These are phyloP conservation scores for Boletus rubropictus DNA, from an alignment of 768 basidiomycete species.

Conservation along the genomic window DNA sequence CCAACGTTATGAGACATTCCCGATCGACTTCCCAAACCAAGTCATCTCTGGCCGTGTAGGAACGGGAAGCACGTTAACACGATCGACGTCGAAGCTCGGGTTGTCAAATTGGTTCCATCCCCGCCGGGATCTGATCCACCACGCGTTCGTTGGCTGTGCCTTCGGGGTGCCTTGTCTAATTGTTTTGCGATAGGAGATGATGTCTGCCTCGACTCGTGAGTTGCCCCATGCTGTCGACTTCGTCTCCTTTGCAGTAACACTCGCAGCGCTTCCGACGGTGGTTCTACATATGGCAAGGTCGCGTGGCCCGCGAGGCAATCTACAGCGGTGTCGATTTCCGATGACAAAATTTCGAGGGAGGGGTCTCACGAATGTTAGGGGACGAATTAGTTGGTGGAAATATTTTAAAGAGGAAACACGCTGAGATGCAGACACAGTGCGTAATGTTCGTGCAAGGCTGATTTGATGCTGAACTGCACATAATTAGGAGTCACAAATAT, in stretches of 20 bases:
- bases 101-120: slow-evolving; percentile 13
- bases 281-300: too few species aligned
- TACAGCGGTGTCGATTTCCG: neutral
- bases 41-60: slow-evolving; percentile 13
- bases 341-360: neutral
- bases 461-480: too few species aligned
- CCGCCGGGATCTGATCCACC: slow-evolving; percentile 16
- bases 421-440: too few species aligned
- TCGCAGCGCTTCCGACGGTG: neutral
- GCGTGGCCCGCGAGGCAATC: neutral
- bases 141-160: slow-evolving; percentile 22
- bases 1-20: slow-evolving; percentile 8
- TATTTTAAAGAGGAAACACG: too few species aligned
- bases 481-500: too few species aligned
- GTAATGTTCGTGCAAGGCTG: too few species aligned
- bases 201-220: slow-evolving; percentile 9
- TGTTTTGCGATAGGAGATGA: slow-evolving; percentile 10
- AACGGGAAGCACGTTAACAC: slow-evolving; percentile 14
- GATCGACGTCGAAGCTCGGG: slow-evolving; percentile 25
- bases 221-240: neutral
- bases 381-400: too few species aligned
- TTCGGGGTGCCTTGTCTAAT: slow-evolving; percentile 13
- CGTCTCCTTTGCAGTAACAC: neutral
- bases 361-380: too few species aligned
- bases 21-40: slow-evolving; percentile 19